phyloP scores from a whole-genome alignment of 2,329 filamentous ascomycete species.

The Arthrobotrys conoides region DNA sequence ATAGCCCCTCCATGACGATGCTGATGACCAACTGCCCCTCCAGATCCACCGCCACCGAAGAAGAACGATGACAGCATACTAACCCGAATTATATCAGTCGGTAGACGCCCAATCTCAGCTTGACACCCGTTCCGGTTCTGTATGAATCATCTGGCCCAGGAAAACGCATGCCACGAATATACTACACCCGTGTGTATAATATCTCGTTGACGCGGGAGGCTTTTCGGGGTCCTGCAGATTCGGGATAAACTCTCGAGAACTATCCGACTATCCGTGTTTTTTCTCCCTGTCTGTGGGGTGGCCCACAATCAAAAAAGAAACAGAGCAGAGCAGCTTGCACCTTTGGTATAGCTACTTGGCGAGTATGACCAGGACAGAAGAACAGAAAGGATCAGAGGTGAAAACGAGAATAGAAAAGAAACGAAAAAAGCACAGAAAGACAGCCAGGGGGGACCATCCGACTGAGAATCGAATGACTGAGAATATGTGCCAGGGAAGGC shows the following conservation, averaged over 20 bases:
- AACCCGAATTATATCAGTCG: conserved; percentile 27
- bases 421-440: conserved; percentile 29
- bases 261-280: conserved; percentile 12
- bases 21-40: conserved; percentile 35
- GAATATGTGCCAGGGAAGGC: conserved; percentile 30
- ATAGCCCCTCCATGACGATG: conserved; percentile 35
- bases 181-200: conserved; percentile 41
- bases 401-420: conserved; percentile 16
- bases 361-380: conserved; percentile 22
- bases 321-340: conserved; percentile 15
- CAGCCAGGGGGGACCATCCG: conserved; percentile 36
- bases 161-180: conserved; percentile 56
- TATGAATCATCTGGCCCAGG: conserved; percentile 56
- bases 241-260: conserved; percentile 25
- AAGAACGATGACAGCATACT: conserved; percentile 57
- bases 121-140: conserved; percentile 47
- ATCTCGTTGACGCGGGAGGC: conserved; percentile 38
- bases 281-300: conserved; percentile 8
- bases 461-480: conserved; percentile 47
- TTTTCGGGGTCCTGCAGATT: conserved; percentile 40
- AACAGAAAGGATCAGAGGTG: conserved; percentile 18
- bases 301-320: conserved; percentile 37
- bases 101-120: conserved; percentile 50
- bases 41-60: conserved; percentile 45
- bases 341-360: conserved; percentile 35